Evolutionary conservation across 1,284 basidiomycete genomes (phyloP).

Genomic region (Tilletia setariae): DNA sequence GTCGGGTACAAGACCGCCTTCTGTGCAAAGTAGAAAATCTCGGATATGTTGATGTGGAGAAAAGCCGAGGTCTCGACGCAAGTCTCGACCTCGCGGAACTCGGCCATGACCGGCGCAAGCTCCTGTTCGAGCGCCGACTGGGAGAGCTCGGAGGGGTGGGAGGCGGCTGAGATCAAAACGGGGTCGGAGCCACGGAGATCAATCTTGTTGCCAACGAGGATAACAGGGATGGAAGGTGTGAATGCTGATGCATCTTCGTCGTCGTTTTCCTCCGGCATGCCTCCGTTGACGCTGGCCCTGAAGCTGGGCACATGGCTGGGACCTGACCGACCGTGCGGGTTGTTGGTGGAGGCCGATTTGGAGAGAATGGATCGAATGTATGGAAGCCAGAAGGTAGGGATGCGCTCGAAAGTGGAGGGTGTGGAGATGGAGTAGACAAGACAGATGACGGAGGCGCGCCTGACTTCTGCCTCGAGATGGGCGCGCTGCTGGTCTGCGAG

Average conservation of each 20-base stretch:
- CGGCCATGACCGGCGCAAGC: conserved; percentile 52
- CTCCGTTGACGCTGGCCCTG: neutral
- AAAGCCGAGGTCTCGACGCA: conserved; percentile 95
- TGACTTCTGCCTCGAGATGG: conserved; percentile 88
- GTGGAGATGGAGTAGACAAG: conserved; percentile 93
- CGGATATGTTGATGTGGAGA: conserved; percentile 75
- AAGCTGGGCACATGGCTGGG: neutral
- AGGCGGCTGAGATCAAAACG: neutral
- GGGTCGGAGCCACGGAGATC: conserved; percentile 80
- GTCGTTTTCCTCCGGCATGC: neutral
- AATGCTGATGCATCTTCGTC: neutral
- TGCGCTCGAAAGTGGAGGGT: conserved; percentile 90
- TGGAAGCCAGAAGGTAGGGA: conserved; percentile 98
- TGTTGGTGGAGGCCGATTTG: conserved; percentile 50
- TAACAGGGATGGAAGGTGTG: conserved; percentile 75
- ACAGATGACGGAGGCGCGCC: conserved; percentile 95
- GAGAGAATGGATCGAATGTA: conserved; percentile 86
- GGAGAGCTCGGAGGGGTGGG: conserved; percentile 61
- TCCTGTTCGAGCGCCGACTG: conserved; percentile 85
- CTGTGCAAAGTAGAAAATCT: conserved; percentile 99
- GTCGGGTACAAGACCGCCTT: conserved; percentile 97
- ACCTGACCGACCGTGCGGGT: neutral
- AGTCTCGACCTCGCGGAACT: conserved; percentile 71
- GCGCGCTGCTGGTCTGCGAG: conserved; percentile 65
- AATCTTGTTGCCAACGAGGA: conserved; percentile 97